These are phyloP conservation scores for Rutidosis leptorrhynchoides DNA, from an alignment of 129 eudicot species.

Conservation along the genomic window DNA sequence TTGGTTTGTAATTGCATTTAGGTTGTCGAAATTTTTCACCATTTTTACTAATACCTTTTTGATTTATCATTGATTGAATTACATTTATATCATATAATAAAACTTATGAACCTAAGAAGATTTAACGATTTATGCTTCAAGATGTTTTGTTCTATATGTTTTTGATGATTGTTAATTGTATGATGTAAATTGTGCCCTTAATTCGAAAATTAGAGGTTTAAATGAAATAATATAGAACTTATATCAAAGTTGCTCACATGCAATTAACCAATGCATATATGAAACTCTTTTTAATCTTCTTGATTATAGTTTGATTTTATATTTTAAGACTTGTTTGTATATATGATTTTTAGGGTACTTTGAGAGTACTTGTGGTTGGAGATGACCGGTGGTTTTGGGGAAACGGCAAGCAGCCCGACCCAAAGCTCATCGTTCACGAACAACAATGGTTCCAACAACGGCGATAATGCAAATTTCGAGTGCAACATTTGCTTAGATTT, in stretches of 20 bases:
- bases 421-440: slow-evolving; percentile 49
- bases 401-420: slow-evolving; percentile 51
- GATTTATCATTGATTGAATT: slow-evolving; percentile 3
- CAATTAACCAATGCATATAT: background rate
- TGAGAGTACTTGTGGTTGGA: slow-evolving; percentile 24
- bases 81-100: background rate
- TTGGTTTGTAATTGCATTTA: slow-evolving; percentile 33
- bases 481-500: slow-evolving; percentile 79
- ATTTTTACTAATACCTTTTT: background rate
- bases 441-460: slow-evolving; percentile 36
- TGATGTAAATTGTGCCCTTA: background rate
- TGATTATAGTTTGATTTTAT: background rate
- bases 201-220: background rate
- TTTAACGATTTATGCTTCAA: background rate
- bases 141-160: slow-evolving; percentile 14
- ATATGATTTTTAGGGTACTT: slow-evolving; percentile 27
- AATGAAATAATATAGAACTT: background rate
- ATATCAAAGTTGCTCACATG: background rate
- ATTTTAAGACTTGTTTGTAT: slow-evolving; percentile 21
- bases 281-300: background rate
- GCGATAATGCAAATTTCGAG: slow-evolving; percentile 63
- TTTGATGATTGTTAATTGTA: background rate
- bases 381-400: slow-evolving; percentile 68
- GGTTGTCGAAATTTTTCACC: slow-evolving; percentile 20
- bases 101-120: background rate